phyloP scores from a whole-genome alignment of 129 eudicot genomes.

The Flaveria ramosissima region DNA sequence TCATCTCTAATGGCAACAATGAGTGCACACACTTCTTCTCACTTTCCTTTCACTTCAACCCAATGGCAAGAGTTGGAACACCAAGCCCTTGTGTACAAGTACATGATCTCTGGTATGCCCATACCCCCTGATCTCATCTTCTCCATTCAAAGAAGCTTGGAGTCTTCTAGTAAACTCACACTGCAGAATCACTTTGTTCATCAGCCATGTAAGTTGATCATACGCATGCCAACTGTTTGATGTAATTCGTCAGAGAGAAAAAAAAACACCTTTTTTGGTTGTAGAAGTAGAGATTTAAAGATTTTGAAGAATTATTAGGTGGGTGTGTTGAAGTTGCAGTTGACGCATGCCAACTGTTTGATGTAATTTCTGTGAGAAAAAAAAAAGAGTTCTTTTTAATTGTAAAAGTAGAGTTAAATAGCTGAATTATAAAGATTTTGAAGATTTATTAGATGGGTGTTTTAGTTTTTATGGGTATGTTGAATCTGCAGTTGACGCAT shows the following conservation, averaged over 20 bases:
- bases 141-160: slow-evolving; percentile 70
- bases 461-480: neutral
- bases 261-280: neutral
- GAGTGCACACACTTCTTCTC: slow-evolving; percentile 13
- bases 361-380: neutral
- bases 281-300: neutral
- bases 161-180: slow-evolving; percentile 59
- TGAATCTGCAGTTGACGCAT: too few relatives aligned
- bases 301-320: neutral
- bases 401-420: neutral
- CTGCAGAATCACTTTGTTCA: slow-evolving; percentile 54
- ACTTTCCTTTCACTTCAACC: slow-evolving; percentile 76
- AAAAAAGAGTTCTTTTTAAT: neutral
- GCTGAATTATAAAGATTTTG: neutral
- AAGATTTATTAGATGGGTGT: neutral
- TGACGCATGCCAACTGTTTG: too few relatives aligned
- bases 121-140: slow-evolving; percentile 89
- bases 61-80: slow-evolving; percentile 97
- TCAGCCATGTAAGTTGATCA: slow-evolving; percentile 36
- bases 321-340: neutral
- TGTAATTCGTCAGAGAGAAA: neutral
- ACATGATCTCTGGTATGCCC: slow-evolving; percentile 89
- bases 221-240: slow-evolving; percentile 24
- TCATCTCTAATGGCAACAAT: slow-evolving; percentile 34
- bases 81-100: slow-evolving; percentile 88